A percentile compares a stretch with the other conserved stretches of the same genome.
phyloP scores from a whole-genome alignment of 495 filamentous ascomycete species.

The Neurospora pannonica region DNA sequence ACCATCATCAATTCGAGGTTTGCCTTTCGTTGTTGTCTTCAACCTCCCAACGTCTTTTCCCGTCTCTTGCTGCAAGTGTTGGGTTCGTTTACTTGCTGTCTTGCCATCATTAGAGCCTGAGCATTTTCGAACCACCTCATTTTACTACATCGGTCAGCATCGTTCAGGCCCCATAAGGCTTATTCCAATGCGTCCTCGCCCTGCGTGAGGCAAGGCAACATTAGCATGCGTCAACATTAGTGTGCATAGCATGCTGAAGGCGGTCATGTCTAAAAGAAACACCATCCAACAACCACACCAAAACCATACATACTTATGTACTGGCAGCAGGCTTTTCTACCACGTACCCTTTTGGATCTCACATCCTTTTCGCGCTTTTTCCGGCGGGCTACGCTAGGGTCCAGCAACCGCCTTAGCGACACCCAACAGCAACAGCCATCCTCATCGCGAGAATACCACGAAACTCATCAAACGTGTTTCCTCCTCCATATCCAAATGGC shows the following conservation, averaged over 20 bases:
- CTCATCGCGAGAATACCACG: not conserved
- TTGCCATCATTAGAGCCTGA: not conserved
- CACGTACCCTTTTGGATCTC: not conserved
- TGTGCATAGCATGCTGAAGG: not conserved
- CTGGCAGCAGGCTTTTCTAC: not conserved
- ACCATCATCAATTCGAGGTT: not conserved
- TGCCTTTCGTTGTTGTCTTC: not conserved
- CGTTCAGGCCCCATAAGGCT: not conserved
- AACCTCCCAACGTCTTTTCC: not conserved
- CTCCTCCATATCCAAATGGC: not conserved
- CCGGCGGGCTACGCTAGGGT: not conserved
- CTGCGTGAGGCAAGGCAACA: not conserved
- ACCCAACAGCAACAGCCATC: not conserved
- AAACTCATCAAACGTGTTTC: not conserved
- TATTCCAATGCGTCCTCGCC: not conserved
- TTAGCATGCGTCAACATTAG: not conserved
- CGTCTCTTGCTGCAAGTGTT: not conserved
- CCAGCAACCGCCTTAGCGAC: not conserved
- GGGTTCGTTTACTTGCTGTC: not conserved
- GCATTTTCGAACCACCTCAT: not conserved
- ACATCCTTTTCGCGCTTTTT: not conserved
- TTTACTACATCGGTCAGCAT: not conserved
- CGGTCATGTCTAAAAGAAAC: not conserved
- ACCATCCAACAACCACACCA: not conserved
- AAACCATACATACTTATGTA: not conserved